phyloP scores from a whole-genome alignment of 345 rosid genomes.

The Jatropha curcas region DNA sequence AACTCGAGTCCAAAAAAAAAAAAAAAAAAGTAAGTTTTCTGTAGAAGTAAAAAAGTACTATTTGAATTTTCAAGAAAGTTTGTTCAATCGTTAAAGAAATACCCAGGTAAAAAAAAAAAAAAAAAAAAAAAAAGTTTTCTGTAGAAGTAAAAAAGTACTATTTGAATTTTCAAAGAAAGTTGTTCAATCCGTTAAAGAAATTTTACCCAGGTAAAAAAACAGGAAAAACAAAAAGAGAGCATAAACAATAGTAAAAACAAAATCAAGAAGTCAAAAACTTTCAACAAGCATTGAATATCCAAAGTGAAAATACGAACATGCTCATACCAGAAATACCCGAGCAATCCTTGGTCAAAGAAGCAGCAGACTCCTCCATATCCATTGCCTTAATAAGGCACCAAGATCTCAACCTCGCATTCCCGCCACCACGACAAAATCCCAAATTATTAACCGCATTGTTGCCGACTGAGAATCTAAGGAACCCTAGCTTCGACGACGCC shows the following conservation, averaged over 20 bases:
- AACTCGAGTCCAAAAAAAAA: too few species aligned
- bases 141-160: too few species aligned
- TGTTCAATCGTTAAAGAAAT: too few species aligned
- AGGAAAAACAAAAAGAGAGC: too few species aligned
- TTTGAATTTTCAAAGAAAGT: too few species aligned
- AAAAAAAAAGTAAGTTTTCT: too few species aligned
- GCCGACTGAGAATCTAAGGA: slow-evolving; percentile 16
- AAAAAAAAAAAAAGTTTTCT: too few species aligned
- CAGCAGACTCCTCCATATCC: slow-evolving; percentile 44
- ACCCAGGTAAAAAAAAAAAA: too few species aligned
- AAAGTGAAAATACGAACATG: neutral
- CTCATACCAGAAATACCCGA: slow-evolving; percentile 35
- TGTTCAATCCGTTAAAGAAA: too few species aligned
- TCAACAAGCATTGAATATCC: neutral
- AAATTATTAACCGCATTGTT: slow-evolving; percentile 4
- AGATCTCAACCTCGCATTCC: slow-evolving; percentile 28
- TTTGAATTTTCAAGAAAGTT: too few species aligned
- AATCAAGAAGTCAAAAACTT: neutral
- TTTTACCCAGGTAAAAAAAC: too few species aligned
- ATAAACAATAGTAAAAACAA: neutral
- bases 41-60: too few species aligned
- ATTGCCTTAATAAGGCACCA: slow-evolving; percentile 43
- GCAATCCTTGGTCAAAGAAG: slow-evolving; percentile 27
- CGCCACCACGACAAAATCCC: slow-evolving; percentile 12
- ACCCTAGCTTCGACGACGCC: slow-evolving; percentile 23